These are phyloP conservation scores for Stentor coeruleus DNA, from an alignment of 73 alveolate species.

Conservation along the genomic window DNA sequence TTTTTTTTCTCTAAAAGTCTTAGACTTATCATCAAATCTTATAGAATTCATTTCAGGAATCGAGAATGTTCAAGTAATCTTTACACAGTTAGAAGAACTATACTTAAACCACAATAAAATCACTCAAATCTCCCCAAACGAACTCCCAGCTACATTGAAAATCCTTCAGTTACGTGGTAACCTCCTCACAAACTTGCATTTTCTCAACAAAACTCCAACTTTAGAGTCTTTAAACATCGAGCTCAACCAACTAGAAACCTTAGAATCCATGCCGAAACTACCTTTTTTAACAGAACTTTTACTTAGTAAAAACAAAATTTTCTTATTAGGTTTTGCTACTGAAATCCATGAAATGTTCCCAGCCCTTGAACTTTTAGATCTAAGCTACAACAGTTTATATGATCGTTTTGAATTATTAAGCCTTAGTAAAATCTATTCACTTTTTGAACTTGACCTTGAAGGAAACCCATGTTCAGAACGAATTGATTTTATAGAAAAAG, in stretches of 20 bases:
- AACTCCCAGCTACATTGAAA: not conserved
- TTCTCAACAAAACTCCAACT: not conserved
- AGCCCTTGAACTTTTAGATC: not conserved
- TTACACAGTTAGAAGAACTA: constrained; percentile 8
- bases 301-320: not conserved
- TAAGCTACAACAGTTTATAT: not conserved
- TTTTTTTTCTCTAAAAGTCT: not conserved
- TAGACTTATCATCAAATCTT: not conserved
- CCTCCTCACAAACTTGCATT: not conserved
- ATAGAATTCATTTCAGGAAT: not conserved
- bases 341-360: constrained; percentile 8
- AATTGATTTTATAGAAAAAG: not conserved
- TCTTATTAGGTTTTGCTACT: not conserved
- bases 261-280: not conserved
- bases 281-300: not conserved
- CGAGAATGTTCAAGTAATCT: not conserved
- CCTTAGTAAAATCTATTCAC: not conserved
- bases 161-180: not conserved
- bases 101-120: not conserved
- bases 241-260: not conserved
- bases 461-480: constrained; percentile 19
- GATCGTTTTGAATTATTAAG: not conserved
- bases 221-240: constrained; percentile 6
- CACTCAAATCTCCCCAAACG: not conserved
- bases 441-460: not conserved